These are phyloP conservation scores for Leccinum uliginosum DNA, from an alignment of 768 basidiomycete species.

Conservation along the genomic window DNA sequence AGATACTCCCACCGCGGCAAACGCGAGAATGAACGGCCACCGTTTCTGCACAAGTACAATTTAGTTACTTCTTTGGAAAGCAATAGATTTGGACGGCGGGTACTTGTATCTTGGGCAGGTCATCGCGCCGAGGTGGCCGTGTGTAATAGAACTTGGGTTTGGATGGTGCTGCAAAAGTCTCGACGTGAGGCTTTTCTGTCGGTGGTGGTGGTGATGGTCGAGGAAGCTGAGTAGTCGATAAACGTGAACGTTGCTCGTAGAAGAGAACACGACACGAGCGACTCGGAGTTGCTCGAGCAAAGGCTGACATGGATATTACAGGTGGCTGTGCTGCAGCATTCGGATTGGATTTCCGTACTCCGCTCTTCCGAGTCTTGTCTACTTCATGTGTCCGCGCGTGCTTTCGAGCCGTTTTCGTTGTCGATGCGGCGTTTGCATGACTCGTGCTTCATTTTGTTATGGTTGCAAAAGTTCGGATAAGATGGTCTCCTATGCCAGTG, in stretches of 20 bases:
- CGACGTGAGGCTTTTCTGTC: slow-evolving; percentile 25
- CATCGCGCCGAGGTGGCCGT: slow-evolving; percentile 35
- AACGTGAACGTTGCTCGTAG: slow-evolving; percentile 12
- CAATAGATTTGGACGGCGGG: neutral
- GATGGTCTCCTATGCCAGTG: too few relatives aligned
- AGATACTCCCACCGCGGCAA: slow-evolving; percentile 48
- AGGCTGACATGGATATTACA: slow-evolving; percentile 11
- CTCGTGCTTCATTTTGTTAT: too few relatives aligned
- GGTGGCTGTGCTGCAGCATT: slow-evolving; percentile 4
- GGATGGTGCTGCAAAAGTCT: slow-evolving; percentile 42
- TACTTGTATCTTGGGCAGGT: slow-evolving; percentile 43
- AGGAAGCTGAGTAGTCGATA: slow-evolving; percentile 21
- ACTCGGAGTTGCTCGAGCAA: slow-evolving; percentile 6
- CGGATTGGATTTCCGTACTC: neutral
- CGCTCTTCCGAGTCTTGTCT: neutral
- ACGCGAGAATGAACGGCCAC: slow-evolving; percentile 57
- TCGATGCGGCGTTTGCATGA: too few relatives aligned
- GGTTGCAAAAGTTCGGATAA: too few relatives aligned
- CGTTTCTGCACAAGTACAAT: slow-evolving; percentile 24
- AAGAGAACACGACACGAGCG: slow-evolving; percentile 11
- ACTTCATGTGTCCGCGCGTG: too few relatives aligned
- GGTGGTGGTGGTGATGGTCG: slow-evolving; percentile 28
- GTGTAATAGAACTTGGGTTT: slow-evolving; percentile 43
- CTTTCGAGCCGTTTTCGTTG: too few relatives aligned
- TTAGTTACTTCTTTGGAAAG: neutral